Base-by-base conservation (phyloP, 2,329 filamentous ascomycete species). In the Exserohilum rostratum region DNA sequence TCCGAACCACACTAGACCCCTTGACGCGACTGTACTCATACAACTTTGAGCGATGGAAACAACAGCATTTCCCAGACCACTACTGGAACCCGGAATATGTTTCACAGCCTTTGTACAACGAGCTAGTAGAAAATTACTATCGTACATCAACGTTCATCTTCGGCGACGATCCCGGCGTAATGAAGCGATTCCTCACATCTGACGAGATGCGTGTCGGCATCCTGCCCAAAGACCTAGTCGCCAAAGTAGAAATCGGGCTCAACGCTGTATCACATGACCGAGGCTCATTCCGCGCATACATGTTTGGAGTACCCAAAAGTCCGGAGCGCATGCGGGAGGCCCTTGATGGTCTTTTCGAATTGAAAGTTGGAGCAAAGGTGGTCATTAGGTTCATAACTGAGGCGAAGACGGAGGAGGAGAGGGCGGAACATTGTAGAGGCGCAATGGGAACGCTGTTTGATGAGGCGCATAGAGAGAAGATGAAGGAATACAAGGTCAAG, bases 81-180 rank as follows among this genome's bases (percentile, higher is more conserved):
- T 66, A 58, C 44, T 66, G 64, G 62, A 31, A 53, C 9, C 34
- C 37, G 1, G 30, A 50, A 0, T 63, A 60, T 15, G 57, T 63
- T 0, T 50, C 55, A 0, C 4, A 37, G 1, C 30, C 29, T 0
- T 61, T 65, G 3, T 49, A 55, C 12, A 50, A 38, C 3, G 64
- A 67, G 35, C 46, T 67, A 2, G 47, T 53, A 1, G 58, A 66
- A 5, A 63, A 58, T 17, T 61, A 67, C 45, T 64, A 63, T 10
- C 57, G 50, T n/a, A 66, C 56, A 1, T 63, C 59, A 0, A 63
- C 53, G 0, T 67, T 67, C 20, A 15, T 61, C 2, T 67, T 67
- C 22, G 53, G 53, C 27, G 59, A 63, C 13, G 59, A 61, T 1
- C 53, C 61, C 2, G 61, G 53, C 5, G 30, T 65, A 9, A 60